Evolutionary conservation across 257 asterid genomes (phyloP), one percentile per base, ranked within the genome.

Genomic region (Prunella vulgaris): DNA sequence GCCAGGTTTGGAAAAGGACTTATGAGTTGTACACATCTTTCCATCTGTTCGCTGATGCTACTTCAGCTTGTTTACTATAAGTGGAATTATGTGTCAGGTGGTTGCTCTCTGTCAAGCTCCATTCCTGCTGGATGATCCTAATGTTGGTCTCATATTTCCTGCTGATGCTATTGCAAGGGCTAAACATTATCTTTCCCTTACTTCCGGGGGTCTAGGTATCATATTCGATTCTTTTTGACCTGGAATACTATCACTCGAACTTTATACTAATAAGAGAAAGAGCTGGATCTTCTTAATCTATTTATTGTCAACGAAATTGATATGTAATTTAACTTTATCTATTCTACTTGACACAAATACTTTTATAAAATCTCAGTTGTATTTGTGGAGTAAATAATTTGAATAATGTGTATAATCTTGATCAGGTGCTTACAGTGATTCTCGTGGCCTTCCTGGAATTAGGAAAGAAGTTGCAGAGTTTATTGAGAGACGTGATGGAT

Each of bases 21-120:
- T 48, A 5, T 40, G 18, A 57, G 54, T 54, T 10, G 20, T n/a
- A 12, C 2, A 20, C 21, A 68, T 65, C 4, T 78, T 42, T 38
- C 7, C 37, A 5, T 30, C 6, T 28, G 2, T 60, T 10, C 24
- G 9, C 44, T 60, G 46, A 25, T 20, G 68, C 5, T 27, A 2
- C 10, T 60, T 42, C 15, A 27, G 42, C 69, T 14, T 75, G 18
- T 21, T 30, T 52, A 69, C 22, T 38, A 0, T 4, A 25, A 35
- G 48, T 24, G 0, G 13, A 7, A 72, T 24, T 20, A 48, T 21
- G 7, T 63, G 40, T 24, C 82, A 94, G 99, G 99, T 94, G 60
- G 68, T 91, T 81, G 99, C 99, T 46, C 98, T 94, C 70, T 94
- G 99, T 84, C 99, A 94, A 89, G 99, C 98, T 80, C 99, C 99